phyloP scores from a whole-genome alignment of 768 basidiomycete genomes.

The Lactarius akahatsu region DNA sequence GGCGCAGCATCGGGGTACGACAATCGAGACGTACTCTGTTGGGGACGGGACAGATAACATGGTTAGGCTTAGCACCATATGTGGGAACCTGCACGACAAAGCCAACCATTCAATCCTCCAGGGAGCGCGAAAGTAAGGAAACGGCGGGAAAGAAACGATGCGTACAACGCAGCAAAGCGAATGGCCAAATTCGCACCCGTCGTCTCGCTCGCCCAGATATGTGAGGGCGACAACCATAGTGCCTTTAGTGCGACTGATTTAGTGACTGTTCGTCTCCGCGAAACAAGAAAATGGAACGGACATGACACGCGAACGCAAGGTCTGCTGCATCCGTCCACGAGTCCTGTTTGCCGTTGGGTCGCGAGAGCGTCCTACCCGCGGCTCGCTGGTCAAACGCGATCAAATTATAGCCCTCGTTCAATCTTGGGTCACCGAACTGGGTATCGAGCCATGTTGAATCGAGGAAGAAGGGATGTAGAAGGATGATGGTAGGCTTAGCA shows the following conservation, averaged over 20 bases:
- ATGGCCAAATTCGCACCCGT: slow-evolving; percentile 31
- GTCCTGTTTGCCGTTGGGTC: slow-evolving; percentile 31
- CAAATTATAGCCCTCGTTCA: slow-evolving; percentile 32
- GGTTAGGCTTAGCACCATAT: slow-evolving; percentile 27
- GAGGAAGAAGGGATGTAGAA: slow-evolving; percentile 34
- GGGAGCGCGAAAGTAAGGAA: not conserved
- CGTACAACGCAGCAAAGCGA: slow-evolving; percentile 31
- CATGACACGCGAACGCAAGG: slow-evolving; percentile 31
- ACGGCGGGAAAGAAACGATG: not conserved
- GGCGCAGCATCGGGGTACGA: not conserved
- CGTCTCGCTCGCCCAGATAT: slow-evolving; percentile 34
- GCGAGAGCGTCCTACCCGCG: slow-evolving; percentile 29
- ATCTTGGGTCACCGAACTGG: slow-evolving; percentile 33
- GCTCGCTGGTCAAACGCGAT: slow-evolving; percentile 36
- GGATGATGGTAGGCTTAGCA: slow-evolving; percentile 32
- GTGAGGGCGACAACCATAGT: slow-evolving; percentile 32
- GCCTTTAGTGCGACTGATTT: slow-evolving; percentile 18
- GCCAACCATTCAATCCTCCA: not conserved
- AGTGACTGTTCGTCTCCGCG: not conserved
- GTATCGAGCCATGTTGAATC: slow-evolving; percentile 33
- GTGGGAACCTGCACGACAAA: slow-evolving; percentile 23
- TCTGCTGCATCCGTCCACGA: slow-evolving; percentile 35
- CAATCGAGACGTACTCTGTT: slow-evolving; percentile 22
- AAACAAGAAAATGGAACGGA: slow-evolving; percentile 11
- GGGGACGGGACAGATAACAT: slow-evolving; percentile 26